Conservation (phyloP, 331 rosid species). For the Arachis monticola region DNA sequence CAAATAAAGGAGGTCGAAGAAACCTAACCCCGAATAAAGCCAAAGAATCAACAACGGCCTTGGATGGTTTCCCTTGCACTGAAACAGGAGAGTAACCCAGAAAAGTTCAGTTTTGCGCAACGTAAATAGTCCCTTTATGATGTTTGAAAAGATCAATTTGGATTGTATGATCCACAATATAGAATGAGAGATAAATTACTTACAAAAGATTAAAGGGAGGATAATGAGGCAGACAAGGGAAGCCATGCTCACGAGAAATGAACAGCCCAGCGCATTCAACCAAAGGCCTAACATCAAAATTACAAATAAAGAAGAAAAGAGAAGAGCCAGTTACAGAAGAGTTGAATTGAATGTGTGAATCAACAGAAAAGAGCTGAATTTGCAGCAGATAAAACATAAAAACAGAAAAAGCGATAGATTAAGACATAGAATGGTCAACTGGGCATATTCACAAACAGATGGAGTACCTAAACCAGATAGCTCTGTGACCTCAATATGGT, state of each 20-base stretch:
- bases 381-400: slow-evolving; percentile 28
- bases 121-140: slow-evolving; percentile 24
- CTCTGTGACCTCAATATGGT: slow-evolving; percentile 45
- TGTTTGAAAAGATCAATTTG: slow-evolving; percentile 11
- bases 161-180: background rate
- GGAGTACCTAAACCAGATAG: slow-evolving; percentile 70
- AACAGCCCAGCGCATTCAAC: slow-evolving; percentile 90
- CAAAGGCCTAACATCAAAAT: slow-evolving; percentile 66
- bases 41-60: slow-evolving; percentile 87
- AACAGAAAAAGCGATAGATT: background rate
- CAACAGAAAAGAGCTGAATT: background rate
- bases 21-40: slow-evolving; percentile 98
- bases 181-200: slow-evolving; percentile 39
- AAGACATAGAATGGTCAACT: slow-evolving; percentile 6
- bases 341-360: slow-evolving; percentile 11
- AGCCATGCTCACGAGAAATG: slow-evolving; percentile 97
- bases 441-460: background rate
- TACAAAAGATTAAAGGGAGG: slow-evolving; percentile 87
- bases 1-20: slow-evolving; percentile 46
- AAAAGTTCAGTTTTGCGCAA: slow-evolving; percentile 34
- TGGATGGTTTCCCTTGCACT: slow-evolving; percentile 95
- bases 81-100: slow-evolving; percentile 53
- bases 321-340: background rate
- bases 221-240: slow-evolving; percentile 83
- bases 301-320: background rate